Evolutionary conservation across 495 filamentous ascomycete species (phyloP), one percentile per base, ranked within the genome.

Genomic region (Aspergillus olivimuriae): DNA sequence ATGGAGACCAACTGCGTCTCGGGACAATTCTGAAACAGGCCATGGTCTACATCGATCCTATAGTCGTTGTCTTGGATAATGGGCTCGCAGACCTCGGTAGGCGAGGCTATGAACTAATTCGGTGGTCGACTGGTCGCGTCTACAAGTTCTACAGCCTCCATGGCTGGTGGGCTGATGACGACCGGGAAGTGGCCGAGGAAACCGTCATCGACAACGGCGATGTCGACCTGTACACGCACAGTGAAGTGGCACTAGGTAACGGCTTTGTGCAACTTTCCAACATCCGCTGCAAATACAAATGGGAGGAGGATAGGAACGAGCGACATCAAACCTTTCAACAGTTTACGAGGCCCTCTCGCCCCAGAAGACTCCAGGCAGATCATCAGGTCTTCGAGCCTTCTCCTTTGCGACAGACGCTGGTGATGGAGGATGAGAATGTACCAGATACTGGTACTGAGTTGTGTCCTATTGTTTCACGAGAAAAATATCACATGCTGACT

Each of bases 131-230:
- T 2, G 54, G 53, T 14, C 45, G 43, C 3, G 47, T 44, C 1
- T 48, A 37, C 36, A 65, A 58, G n/a, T 53, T 55, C 26, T 63
- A 63, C 24, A 57, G 45, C 4, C 39, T 39, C 11, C 60, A 62
- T 34, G 61, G 63, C 11, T 12, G 3, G 12, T 67, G 60, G 61
- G 11, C 26, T 7, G n/a, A 31, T 8, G 51, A 60, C 23, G 0
- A 5, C 3, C 9, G 9, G 3, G 38, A 50, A 7, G 2, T 28
- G 11, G n/a, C n/a, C n/a, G n/a, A n/a, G n/a, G 6, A 28, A 28
- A 28, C 24, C 6, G 24, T 28, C 24, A 28, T 11, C 5, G 24
- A 28, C 24, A 6, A 6, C 24, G 24, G 24, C 5, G 24, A 28
- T 5, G 24, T 28, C 24, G 24, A 28, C 11, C 24, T 28, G 11